Percentiles rank a stretch among this genome's conserved stretches.
phyloP scores from a whole-genome alignment of 441 rosid genomes.

The Rhodomyrtus psidioides region DNA sequence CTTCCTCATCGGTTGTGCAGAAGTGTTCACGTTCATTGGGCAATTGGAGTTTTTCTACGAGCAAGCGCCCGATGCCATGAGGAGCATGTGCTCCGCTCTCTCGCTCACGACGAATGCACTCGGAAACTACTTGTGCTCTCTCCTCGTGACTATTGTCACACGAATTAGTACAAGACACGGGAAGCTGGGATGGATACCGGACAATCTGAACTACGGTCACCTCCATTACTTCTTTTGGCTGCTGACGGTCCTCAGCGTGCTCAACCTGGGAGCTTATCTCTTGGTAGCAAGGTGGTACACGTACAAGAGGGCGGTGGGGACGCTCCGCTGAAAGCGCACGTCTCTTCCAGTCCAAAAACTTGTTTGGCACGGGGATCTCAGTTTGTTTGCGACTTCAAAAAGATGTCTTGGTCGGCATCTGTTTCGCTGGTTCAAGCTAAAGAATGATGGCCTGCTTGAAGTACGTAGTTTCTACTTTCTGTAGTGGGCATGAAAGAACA shows the following conservation, averaged over 20 bases:
- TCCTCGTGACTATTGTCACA: conserved; percentile 4
- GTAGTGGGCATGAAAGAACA: neutral
- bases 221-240: conserved; percentile 9
- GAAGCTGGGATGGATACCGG: conserved; percentile 6
- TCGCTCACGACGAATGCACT: neutral
- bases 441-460: neutral
- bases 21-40: conserved; percentile 3
- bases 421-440: neutral
- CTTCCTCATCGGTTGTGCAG: conserved; percentile 1
- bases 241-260: conserved; percentile 1
- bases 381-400: neutral
- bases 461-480: neutral
- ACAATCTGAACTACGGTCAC: conserved; percentile 10
- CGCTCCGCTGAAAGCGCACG: neutral
- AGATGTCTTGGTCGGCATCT: neutral
- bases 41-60: conserved; percentile 4
- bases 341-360: neutral
- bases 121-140: neutral
- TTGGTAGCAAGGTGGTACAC: conserved; percentile 10
- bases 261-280: conserved; percentile 7
- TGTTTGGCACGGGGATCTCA: no score
- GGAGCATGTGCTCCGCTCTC: conserved; percentile 1
- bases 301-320: conserved; percentile 5
- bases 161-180: conserved; percentile 1
- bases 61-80: conserved; percentile 8